These are phyloP conservation scores for Camelina neglecta DNA, from an alignment of 345 rosid species.

Conservation along the genomic window DNA sequence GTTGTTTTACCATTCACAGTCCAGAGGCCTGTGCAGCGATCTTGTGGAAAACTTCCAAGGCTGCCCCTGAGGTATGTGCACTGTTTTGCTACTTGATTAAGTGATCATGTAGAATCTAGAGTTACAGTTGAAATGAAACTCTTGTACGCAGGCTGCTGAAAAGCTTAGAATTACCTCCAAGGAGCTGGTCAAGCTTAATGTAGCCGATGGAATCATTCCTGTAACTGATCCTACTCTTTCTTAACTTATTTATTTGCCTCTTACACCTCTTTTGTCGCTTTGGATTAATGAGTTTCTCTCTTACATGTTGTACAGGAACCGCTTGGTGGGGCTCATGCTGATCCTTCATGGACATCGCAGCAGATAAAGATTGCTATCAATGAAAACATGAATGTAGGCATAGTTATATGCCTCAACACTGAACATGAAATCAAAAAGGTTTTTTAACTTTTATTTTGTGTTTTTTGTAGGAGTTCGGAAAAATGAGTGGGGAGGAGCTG, in stretches of 20 bases:
- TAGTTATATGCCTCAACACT: constrained; percentile 27
- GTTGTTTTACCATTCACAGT: constrained; percentile 50
- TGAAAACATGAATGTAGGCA: constrained; percentile 78
- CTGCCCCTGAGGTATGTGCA: constrained; percentile 79
- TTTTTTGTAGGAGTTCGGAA: constrained; percentile 65
- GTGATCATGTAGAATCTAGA: constrained; percentile 20
- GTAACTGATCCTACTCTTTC: constrained; percentile 50
- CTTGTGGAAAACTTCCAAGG: constrained; percentile 90
- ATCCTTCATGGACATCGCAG: constrained; percentile 88
- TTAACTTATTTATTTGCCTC: constrained; percentile 19
- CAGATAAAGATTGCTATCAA: constrained; percentile 82
- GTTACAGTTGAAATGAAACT: constrained; percentile 29
- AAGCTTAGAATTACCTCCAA: constrained; percentile 80
- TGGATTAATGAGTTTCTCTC: constrained; percentile 11
- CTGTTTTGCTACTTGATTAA: constrained; percentile 19
- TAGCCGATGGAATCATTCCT: constrained; percentile 89
- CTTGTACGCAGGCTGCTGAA: constrained; percentile 79
- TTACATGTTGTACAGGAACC: constrained; percentile 69
- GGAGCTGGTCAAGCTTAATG: constrained; percentile 72
- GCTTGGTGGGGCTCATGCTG: constrained; percentile 93
- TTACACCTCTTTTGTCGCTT: constrained; percentile 9
- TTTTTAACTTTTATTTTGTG: constrained; percentile 15
- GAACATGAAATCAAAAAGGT: neutral
- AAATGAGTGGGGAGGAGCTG: constrained; percentile 69
- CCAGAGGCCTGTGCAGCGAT: constrained; percentile 99